These are phyloP conservation scores for Tricholoma flavovirens DNA, from an alignment of 768 basidiomycete genomes.

Conservation along the genomic window DNA sequence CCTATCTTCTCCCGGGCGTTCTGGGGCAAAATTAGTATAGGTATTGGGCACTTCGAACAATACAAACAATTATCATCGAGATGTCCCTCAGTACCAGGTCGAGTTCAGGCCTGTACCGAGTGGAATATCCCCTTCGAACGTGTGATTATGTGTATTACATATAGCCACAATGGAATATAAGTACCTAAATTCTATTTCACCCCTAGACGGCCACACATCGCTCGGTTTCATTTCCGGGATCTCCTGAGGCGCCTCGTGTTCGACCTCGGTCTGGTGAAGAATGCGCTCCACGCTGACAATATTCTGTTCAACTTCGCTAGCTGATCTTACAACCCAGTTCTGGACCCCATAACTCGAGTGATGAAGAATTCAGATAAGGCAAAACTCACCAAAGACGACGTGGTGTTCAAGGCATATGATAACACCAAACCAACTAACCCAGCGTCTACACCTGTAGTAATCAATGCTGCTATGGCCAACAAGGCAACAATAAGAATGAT, in stretches of 20 bases:
- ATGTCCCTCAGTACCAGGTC: conserved; percentile 78
- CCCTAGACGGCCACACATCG: conserved; percentile 65
- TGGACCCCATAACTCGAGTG: conserved; percentile 6
- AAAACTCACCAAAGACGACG: conserved; percentile 63
- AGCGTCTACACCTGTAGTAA: conserved; percentile 75
- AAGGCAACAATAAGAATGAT: conserved; percentile 71
- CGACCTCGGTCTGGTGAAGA: conserved; percentile 70
- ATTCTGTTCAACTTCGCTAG: conserved; percentile 87
- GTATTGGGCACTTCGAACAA: neutral
- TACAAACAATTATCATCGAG: conserved; percentile 57
- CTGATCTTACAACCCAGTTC: conserved; percentile 66
- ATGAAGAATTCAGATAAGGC: neutral
- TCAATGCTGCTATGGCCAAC: conserved; percentile 63
- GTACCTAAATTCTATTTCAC: conserved; percentile 68
- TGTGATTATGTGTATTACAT: conserved; percentile 1
- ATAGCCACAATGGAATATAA: conserved; percentile 19
- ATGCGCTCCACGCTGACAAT: conserved; percentile 89
- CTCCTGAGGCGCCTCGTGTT: conserved; percentile 70
- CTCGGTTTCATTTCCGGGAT: conserved; percentile 52
- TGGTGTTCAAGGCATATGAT: conserved; percentile 80
- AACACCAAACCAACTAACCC: conserved; percentile 84
- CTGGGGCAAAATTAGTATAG: conserved; percentile 28
- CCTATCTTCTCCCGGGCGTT: conserved; percentile 82
- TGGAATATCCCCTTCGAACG: conserved; percentile 54
- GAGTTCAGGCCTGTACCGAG: conserved; percentile 74